These are phyloP conservation scores for Sambucus nigra DNA, from an alignment of 129 eudicot species.

Conservation along the genomic window DNA sequence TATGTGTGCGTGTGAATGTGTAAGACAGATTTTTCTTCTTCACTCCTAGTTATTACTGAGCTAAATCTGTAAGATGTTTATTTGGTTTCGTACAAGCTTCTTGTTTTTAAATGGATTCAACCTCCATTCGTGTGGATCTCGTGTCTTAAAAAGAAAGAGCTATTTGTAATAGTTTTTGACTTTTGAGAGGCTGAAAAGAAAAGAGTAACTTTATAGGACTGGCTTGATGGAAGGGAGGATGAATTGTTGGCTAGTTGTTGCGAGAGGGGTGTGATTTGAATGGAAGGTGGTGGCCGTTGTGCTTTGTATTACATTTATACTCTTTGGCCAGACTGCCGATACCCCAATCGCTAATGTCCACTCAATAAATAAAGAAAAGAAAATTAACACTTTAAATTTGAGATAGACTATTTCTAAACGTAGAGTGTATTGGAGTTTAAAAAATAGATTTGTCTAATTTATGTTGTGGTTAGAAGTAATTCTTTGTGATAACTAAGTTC, in stretches of 20 bases:
- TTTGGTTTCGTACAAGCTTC: neutral
- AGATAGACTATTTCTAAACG: too few relatives aligned
- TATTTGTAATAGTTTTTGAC: neutral
- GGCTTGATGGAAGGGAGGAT: neutral
- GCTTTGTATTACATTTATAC: too few relatives aligned
- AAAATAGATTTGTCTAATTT: too few relatives aligned
- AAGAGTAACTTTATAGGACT: neutral
- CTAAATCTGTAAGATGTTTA: neutral
- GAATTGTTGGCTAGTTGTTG: neutral
- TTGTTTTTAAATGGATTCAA: neutral
- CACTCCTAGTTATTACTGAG: neutral
- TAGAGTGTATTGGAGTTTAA: too few relatives aligned
- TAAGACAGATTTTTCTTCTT: neutral
- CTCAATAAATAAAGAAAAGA: too few relatives aligned
- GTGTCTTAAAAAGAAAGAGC: neutral
- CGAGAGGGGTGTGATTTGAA: neutral
- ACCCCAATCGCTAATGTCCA: too few relatives aligned
- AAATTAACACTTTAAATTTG: too few relatives aligned
- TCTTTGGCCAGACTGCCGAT: too few relatives aligned
- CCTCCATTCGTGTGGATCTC: neutral
- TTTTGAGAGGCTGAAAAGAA: neutral
- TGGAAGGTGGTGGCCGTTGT: neutral
- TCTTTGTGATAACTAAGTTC: too few relatives aligned
- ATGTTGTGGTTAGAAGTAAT: too few relatives aligned
- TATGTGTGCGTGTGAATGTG: too few relatives aligned